These are phyloP conservation scores for Cyanophora paradoxa DNA, from an alignment of 78 protist species.

Conservation along the genomic window DNA sequence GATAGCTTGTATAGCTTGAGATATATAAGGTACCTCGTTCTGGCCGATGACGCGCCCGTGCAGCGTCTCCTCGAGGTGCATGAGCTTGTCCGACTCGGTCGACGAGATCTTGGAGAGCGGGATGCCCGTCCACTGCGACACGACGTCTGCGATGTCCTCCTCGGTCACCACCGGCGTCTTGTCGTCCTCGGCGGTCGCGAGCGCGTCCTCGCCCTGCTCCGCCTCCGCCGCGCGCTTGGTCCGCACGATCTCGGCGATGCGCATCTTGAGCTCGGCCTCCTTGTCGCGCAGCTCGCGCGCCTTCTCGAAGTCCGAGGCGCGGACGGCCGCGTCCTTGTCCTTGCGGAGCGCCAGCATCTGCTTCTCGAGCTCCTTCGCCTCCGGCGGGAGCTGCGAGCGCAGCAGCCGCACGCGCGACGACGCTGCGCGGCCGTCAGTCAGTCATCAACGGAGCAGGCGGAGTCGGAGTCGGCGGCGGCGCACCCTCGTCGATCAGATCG, in stretches of 20 bases:
- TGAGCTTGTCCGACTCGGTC: conserved; percentile 22
- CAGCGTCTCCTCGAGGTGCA: conserved; percentile 38
- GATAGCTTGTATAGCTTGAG: conserved; percentile 26
- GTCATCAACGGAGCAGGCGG: background rate
- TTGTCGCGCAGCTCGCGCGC: background rate
- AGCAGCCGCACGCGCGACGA: background rate
- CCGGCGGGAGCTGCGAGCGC: conserved; percentile 13
- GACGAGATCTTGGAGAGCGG: conserved; percentile 35
- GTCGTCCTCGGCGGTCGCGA: too few species aligned
- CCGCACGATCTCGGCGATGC: background rate
- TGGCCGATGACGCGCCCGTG: conserved; percentile 46
- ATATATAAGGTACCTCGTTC: too few species aligned
- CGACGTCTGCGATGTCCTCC: conserved; percentile 45
- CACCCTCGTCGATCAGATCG: conserved; percentile 37
- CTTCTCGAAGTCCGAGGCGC: conserved; percentile 57
- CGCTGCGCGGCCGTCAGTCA: background rate
- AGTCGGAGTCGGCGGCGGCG: background rate
- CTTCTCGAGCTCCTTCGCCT: conserved; percentile 14
- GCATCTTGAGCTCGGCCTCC: background rate
- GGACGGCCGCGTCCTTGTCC: background rate
- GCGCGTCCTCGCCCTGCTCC: conserved; percentile 21
- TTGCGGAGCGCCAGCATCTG: conserved; percentile 6
- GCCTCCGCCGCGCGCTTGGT: conserved; percentile 25
- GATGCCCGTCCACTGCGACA: conserved; percentile 65
- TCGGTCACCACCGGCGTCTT: conserved; percentile 2